Percentiles rank a stretch among this genome's conserved stretches.
Conservation (phyloP, 1,139 yeast genomes). For the Taphrina wiesneri region DNA sequence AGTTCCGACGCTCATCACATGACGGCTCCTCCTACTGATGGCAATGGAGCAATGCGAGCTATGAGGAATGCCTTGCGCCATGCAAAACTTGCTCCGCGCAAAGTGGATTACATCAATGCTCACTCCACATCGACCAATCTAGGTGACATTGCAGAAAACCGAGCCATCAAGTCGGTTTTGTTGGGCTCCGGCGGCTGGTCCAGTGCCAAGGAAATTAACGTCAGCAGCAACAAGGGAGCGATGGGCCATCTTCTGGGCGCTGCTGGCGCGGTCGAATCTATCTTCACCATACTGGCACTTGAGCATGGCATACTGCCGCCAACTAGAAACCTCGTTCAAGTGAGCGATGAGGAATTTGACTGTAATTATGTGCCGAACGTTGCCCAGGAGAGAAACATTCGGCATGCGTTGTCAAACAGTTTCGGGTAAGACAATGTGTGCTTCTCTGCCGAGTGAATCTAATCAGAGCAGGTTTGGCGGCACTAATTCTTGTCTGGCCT, state of each 20-base stretch:
- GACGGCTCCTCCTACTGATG: conserved; percentile 82
- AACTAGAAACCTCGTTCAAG: conserved; percentile 64
- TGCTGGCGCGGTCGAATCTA: conserved; percentile 91
- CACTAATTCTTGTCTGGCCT: conserved; percentile 69
- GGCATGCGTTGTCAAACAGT: conserved; percentile 76
- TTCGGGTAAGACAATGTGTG: conserved; percentile 64
- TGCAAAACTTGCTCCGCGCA: conserved; percentile 51
- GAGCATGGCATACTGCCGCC: conserved; percentile 62
- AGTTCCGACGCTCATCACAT: conserved; percentile 92
- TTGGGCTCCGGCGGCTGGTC: conserved; percentile 40
- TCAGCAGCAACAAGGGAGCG: conserved; percentile 87
- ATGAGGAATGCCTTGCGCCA: conserved; percentile 72
- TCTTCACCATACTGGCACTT: conserved; percentile 72
- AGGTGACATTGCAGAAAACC: conserved; percentile 87
- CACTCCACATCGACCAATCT: conserved; percentile 92
- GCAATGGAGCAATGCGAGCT: conserved; percentile 80
- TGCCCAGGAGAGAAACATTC: conserved; percentile 49
- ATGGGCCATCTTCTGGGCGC: conserved; percentile 95
- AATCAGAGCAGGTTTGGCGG: conserved; percentile 67
- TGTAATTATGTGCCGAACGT: conserved; percentile 64
- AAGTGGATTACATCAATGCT: conserved; percentile 81
- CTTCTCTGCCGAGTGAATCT: neutral
- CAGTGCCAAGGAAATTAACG: conserved; percentile 46
- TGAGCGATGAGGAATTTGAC: conserved; percentile 54
- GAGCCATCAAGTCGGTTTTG: conserved; percentile 61